Evolutionary conservation across 2,329 filamentous ascomycete species (phyloP).

Genomic region (Venturia carpophila): DNA sequence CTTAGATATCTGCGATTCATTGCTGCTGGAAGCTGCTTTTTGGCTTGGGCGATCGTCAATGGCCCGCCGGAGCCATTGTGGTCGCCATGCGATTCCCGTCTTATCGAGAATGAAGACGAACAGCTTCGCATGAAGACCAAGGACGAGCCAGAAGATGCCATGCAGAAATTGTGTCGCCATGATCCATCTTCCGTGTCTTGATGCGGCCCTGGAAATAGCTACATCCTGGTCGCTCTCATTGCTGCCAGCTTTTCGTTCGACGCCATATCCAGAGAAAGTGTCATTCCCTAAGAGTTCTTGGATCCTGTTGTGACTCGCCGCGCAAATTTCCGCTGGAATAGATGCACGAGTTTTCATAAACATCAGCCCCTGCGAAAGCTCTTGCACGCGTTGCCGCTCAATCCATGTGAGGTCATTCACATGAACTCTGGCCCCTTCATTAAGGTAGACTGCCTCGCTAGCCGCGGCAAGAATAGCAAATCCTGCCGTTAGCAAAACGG

Average conservation of each 20-base stretch:
- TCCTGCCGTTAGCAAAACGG: slow-evolving; percentile 74
- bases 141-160: slow-evolving; percentile 60
- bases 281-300: neutral
- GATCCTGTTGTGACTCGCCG: slow-evolving; percentile 31
- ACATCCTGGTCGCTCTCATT: slow-evolving; percentile 33
- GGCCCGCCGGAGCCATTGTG: slow-evolving; percentile 54
- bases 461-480: slow-evolving; percentile 87
- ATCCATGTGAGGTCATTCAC: slow-evolving; percentile 72
- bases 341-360: slow-evolving; percentile 31
- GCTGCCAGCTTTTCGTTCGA: slow-evolving; percentile 56
- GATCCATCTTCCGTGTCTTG: slow-evolving; percentile 53
- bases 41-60: slow-evolving; percentile 34
- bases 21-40: slow-evolving; percentile 19
- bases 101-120: slow-evolving; percentile 47
- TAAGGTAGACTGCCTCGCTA: slow-evolving; percentile 90
- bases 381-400: slow-evolving; percentile 74
- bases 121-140: slow-evolving; percentile 51
- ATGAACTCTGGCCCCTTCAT: slow-evolving; percentile 72
- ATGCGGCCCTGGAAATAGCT: slow-evolving; percentile 14
- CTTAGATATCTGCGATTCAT: slow-evolving; percentile 30
- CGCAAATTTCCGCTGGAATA: slow-evolving; percentile 37
- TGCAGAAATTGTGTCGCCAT: slow-evolving; percentile 68
- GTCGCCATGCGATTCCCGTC: slow-evolving; percentile 54
- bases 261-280: slow-evolving; percentile 47
- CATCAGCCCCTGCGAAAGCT: slow-evolving; percentile 53